A percentile compares a stretch with the other conserved stretches of the same genome.
Conservation (phyloP, 1,284 basidiomycete genomes). For the Moesziomyces parantarcticus region DNA sequence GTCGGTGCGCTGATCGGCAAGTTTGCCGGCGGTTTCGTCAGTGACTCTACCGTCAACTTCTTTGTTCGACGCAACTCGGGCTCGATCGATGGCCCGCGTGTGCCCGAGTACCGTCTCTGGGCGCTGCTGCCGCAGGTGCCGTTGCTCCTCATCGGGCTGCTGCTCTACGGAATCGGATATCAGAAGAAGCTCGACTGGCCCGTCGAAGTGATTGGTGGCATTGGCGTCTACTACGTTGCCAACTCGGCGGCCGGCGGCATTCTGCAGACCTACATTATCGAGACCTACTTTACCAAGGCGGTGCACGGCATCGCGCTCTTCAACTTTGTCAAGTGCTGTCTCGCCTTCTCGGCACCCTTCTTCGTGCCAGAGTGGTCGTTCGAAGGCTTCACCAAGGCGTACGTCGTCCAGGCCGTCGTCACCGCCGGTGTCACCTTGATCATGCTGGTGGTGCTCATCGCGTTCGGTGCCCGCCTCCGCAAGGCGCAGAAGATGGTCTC, state of each 20-base stretch:
- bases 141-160: slow-evolving; percentile 61
- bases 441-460: slow-evolving; percentile 49
- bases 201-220: slow-evolving; percentile 65
- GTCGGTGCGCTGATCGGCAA: slow-evolving; percentile 67
- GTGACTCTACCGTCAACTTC: slow-evolving; percentile 61
- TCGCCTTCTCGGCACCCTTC: slow-evolving; percentile 68
- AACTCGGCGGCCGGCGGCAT: slow-evolving; percentile 37
- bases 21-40: slow-evolving; percentile 65
- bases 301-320: slow-evolving; percentile 68
- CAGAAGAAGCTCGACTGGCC: slow-evolving; percentile 65
- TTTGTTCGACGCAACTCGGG: slow-evolving; percentile 52
- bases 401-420: slow-evolving; percentile 62
- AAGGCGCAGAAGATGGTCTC: slow-evolving; percentile 46
- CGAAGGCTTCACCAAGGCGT: slow-evolving; percentile 55
- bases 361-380: slow-evolving; percentile 66
- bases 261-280: slow-evolving; percentile 65
- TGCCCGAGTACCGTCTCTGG: slow-evolving; percentile 68
- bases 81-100: slow-evolving; percentile 33
- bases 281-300: slow-evolving; percentile 61
- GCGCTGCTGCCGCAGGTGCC: slow-evolving; percentile 60
- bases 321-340: slow-evolving; percentile 68
- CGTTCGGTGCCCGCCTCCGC: slow-evolving; percentile 38
- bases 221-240: slow-evolving; percentile 64
- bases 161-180: slow-evolving; percentile 64
- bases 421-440: slow-evolving; percentile 54